A percentile compares a stretch with the other conserved stretches of the same genome.
These are phyloP conservation scores for Pisolithus microcarpus DNA, from an alignment of 768 basidiomycete species.

Conservation along the genomic window DNA sequence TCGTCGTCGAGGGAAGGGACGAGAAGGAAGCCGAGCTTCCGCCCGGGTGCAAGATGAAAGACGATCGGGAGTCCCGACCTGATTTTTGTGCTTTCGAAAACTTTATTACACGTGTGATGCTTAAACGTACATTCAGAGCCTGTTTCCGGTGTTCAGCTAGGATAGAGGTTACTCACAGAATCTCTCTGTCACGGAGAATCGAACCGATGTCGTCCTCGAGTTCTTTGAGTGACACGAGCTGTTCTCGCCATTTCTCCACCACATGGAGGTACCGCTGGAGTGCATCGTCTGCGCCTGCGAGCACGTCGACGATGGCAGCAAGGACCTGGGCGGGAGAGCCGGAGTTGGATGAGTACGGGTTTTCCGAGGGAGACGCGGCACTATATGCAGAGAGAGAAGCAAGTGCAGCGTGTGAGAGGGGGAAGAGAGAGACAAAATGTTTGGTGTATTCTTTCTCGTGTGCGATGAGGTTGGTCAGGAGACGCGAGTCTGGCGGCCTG, in stretches of 20 bases:
- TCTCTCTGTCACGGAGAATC: constrained; percentile 70
- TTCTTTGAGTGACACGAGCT: constrained; percentile 51
- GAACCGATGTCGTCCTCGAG: constrained; percentile 70
- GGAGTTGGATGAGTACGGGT: constrained; percentile 36
- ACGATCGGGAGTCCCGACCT: constrained; percentile 32
- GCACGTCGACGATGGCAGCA: constrained; percentile 43
- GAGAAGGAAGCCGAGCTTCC: constrained; percentile 39
- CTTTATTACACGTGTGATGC: constrained; percentile 75
- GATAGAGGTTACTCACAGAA: constrained; percentile 54
- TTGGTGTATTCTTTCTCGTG: constrained; percentile 70
- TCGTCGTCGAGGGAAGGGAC: constrained; percentile 29
- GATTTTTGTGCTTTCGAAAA: constrained; percentile 53
- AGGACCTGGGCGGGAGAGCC: constrained; percentile 13
- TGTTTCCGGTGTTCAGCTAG: neutral
- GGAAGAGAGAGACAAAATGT: constrained; percentile 50
- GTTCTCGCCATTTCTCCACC: constrained; percentile 60
- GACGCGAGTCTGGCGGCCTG: constrained; percentile 63
- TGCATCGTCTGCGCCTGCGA: constrained; percentile 64
- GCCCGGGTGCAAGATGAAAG: constrained; percentile 14
- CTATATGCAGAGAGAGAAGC: constrained; percentile 70
- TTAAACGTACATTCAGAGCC: constrained; percentile 19
- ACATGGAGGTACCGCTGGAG: constrained; percentile 51
- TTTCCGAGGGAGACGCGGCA: constrained; percentile 50
- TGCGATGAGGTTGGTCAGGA: constrained; percentile 58
- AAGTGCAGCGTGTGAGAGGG: constrained; percentile 52